phyloP scores from a whole-genome alignment of 768 basidiomycete genomes.

The Amanita inopinata region DNA sequence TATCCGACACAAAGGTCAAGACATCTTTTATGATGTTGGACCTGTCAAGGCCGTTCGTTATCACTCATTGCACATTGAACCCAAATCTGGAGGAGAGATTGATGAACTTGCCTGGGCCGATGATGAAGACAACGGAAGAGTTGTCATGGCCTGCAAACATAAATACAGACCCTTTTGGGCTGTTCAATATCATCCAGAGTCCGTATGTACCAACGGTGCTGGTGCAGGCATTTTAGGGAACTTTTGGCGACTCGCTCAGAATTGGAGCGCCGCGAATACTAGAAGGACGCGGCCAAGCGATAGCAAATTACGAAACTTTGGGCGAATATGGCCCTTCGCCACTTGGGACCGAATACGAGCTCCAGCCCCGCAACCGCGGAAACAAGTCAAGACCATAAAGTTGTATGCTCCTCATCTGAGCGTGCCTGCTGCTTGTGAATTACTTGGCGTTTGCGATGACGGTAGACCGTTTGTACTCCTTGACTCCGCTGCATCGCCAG shows the following conservation, averaged over 20 bases:
- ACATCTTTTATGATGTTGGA: slow-evolving; percentile 52
- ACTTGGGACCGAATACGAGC: slow-evolving; percentile 18
- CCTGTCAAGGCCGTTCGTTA: slow-evolving; percentile 61
- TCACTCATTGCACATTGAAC: slow-evolving; percentile 65
- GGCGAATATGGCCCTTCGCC: slow-evolving; percentile 49
- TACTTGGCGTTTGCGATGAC: slow-evolving; percentile 50
- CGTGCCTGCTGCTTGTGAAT: slow-evolving; percentile 44
- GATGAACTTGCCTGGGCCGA: slow-evolving; percentile 66
- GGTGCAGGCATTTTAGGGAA: slow-evolving; percentile 61
- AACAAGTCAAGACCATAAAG: slow-evolving; percentile 23
- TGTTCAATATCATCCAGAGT: slow-evolving; percentile 87
- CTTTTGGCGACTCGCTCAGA: slow-evolving; percentile 61
- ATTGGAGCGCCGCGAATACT: slow-evolving; percentile 37
- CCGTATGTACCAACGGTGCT: slow-evolving; percentile 60
- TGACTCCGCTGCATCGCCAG: slow-evolving; percentile 70
- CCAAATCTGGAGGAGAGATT: slow-evolving; percentile 35
- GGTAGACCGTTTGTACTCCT: slow-evolving; percentile 56
- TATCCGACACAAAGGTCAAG: slow-evolving; percentile 46
- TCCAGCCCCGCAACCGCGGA: slow-evolving; percentile 13
- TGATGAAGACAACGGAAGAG: slow-evolving; percentile 57
- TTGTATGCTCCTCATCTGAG: slow-evolving; percentile 35
- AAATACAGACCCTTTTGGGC: slow-evolving; percentile 66
- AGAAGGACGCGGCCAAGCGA: slow-evolving; percentile 36
- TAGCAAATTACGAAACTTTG: slow-evolving; percentile 26
- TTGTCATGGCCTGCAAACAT: slow-evolving; percentile 72